Evolutionary conservation across 345 rosid species (phyloP), one percentile per base, ranked within the genome.

Genomic region (Citrus sp.): DNA sequence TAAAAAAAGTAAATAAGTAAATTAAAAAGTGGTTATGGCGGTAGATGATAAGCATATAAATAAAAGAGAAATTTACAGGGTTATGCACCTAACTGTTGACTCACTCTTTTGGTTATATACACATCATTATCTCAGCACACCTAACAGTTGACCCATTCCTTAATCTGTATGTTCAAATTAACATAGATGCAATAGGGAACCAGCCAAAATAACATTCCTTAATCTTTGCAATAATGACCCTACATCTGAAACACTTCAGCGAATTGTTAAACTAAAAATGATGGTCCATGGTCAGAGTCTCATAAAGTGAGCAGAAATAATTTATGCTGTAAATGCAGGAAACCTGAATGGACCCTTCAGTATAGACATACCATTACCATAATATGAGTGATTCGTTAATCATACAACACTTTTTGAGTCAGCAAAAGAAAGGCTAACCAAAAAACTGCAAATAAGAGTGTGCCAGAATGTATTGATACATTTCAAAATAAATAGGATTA

Each of bases 61-160:
- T 49, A 28, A 14, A 28, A 46, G 51, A 4, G 49, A 42, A 42
- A 9, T 42, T 42, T 10, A 70, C 54, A 27, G 18, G 42, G 58
- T 61, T 18, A 5, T 1, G 35, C 79, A 46, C 68, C 70, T 46
- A 70, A 68, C 34, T 28, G 65, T 76, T 82, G 82, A 75, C 82
- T 58, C 40, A 42, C 70, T 70, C 62, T 34, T 77, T 71, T 19
- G 9, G 66, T 56, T 28, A 37, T 65, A 42, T 71, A 24, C 27
- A 18, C 35, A 38, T 24, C 7, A 68, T 25, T 25, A 25, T 2
- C 46, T 32, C 28, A 70, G 22, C 72, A 21, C 37, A 51, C 84
- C 81, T 61, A 81, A 73, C 37, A 27, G 67, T 77, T 78, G 84
- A 81, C 76, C 71, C 58, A 38, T 78, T 56, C 81, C 40, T 73